A percentile compares a stretch with the other conserved stretches of the same genome.
phyloP scores from a whole-genome alignment of 1,284 basidiomycete species.

The Leccinum subspadiceum region DNA sequence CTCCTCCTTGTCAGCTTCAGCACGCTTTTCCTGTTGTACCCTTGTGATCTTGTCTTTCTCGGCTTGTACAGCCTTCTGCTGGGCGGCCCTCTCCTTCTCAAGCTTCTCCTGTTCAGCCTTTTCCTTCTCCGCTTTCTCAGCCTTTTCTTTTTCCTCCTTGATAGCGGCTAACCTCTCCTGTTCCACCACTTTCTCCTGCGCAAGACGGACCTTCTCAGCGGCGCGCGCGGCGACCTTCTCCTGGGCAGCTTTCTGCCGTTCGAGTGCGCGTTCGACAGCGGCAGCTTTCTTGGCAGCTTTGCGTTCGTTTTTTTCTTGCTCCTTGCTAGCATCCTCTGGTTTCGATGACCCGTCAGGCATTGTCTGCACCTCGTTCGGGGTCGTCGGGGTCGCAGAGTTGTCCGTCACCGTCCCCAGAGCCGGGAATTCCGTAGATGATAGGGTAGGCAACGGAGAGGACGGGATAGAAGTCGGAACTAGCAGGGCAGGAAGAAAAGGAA shows the following conservation, averaged over 20 bases:
- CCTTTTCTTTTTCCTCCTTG: slow-evolving; percentile 41
- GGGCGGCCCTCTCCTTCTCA: slow-evolving; percentile 36
- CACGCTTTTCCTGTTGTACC: slow-evolving; percentile 33
- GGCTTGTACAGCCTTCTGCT: slow-evolving; percentile 33
- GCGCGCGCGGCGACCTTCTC: slow-evolving; percentile 52
- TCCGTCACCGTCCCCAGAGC: slow-evolving; percentile 40
- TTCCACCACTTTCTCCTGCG: slow-evolving; percentile 41
- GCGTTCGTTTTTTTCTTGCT: slow-evolving; percentile 52
- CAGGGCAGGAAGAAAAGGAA: slow-evolving; percentile 28
- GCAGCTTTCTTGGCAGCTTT: slow-evolving; percentile 63
- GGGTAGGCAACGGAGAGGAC: slow-evolving; percentile 49
- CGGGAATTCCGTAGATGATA: slow-evolving; percentile 74
- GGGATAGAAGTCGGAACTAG: slow-evolving; percentile 44
- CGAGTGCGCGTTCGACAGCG: slow-evolving; percentile 57
- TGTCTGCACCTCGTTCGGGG: slow-evolving; percentile 30
- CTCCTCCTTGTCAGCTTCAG: slow-evolving; percentile 33
- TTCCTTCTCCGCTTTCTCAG: slow-evolving; percentile 39
- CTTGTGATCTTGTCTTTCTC: slow-evolving; percentile 34
- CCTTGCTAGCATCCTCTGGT: slow-evolving; percentile 35
- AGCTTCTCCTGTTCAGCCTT: slow-evolving; percentile 36
- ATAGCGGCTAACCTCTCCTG: slow-evolving; percentile 42
- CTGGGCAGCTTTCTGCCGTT: slow-evolving; percentile 50
- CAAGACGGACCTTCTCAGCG: slow-evolving; percentile 45
- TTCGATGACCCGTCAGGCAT: slow-evolving; percentile 33
- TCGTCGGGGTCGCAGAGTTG: slow-evolving; percentile 21